phyloP scores from a whole-genome alignment of 1,284 basidiomycete genomes.

The Irpex lacteus region DNA sequence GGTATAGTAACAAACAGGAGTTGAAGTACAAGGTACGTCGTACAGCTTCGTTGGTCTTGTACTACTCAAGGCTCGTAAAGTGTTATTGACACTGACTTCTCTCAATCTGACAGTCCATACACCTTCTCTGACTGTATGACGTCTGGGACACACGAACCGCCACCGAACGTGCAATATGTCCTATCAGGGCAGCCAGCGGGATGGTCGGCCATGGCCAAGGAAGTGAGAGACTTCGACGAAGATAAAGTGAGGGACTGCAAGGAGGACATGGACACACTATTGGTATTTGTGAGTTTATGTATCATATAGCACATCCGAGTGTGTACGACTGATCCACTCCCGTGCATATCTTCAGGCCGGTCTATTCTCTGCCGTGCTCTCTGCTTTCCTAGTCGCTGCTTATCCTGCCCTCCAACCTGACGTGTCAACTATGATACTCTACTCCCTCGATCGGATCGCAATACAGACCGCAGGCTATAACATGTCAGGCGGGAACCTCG shows the following conservation, averaged over 20 bases:
- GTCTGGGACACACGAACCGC: too few species aligned
- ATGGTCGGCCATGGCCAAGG: neutral
- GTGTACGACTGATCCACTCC: neutral
- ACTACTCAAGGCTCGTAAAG: too few species aligned
- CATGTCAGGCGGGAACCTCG: neutral
- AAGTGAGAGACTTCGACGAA: neutral
- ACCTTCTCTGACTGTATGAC: too few species aligned
- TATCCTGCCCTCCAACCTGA: constrained; percentile 7
- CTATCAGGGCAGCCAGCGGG: neutral
- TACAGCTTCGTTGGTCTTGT: too few species aligned
- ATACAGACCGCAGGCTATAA: neutral
- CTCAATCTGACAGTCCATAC: too few species aligned
- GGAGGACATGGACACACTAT: neutral
- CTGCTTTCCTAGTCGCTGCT: constrained; percentile 13
- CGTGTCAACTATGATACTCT: neutral
- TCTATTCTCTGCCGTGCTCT: constrained; percentile 17
- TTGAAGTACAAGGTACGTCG: too few species aligned
- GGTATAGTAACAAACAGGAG: too few species aligned
- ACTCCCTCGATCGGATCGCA: neutral
- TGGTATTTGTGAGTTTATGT: neutral
- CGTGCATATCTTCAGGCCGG: constrained; percentile 8
- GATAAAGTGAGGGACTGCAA: neutral
- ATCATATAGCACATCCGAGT: neutral
- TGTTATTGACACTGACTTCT: too few species aligned
- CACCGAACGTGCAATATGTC: neutral